phyloP scores from a whole-genome alignment of 352 stramenopile species.

The Phytophthora multivora region DNA sequence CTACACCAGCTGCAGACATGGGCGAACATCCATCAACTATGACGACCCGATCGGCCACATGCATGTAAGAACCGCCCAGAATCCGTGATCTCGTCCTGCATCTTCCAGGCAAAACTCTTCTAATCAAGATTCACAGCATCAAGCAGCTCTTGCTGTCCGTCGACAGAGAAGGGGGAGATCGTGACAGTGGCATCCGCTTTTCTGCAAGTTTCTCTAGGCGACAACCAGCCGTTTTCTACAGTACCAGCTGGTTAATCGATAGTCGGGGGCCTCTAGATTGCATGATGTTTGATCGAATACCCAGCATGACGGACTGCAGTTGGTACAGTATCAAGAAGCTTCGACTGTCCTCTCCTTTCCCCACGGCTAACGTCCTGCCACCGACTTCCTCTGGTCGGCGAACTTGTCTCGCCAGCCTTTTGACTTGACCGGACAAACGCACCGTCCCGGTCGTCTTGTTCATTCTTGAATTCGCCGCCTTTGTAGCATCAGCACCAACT shows the following conservation, averaged over 20 bases:
- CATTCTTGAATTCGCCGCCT: constrained; percentile 35
- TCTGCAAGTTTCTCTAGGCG: constrained; percentile 11
- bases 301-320: neutral
- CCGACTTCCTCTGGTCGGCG: constrained; percentile 13
- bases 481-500: constrained; percentile 6
- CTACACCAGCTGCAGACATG: neutral
- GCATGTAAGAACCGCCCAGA: too few species aligned
- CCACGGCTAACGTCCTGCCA: neutral
- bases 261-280: neutral
- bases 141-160: constrained; percentile 4
- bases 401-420: neutral
- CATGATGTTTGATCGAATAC: neutral
- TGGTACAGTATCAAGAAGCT: neutral
- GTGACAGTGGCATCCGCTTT: neutral
- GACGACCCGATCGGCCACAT: neutral
- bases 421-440: neutral
- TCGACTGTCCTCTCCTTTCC: constrained; percentile 14
- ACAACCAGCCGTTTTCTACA: neutral
- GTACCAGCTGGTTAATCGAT: constrained; percentile 3
- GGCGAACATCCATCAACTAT: neutral
- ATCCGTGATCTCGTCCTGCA: too few species aligned
- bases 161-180: constrained; percentile 1
- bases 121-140: neutral
- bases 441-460: constrained; percentile 10
- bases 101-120: neutral